Evolutionary conservation across 2,329 filamentous ascomycete genomes (phyloP).

Genomic region (Aspergillus arachidicola): DNA sequence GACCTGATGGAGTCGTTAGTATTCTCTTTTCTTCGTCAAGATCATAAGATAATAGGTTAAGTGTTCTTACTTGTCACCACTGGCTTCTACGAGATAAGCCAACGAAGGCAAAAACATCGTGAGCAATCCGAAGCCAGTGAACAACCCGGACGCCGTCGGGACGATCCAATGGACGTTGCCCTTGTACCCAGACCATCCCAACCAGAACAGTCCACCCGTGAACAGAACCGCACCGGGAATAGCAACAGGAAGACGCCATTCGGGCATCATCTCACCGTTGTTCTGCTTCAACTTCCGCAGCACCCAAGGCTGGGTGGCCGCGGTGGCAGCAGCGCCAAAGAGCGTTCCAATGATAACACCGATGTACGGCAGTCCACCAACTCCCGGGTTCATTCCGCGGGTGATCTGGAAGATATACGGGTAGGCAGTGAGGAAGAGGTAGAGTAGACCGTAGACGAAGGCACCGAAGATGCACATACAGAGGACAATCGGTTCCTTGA

Average conservation of each 20-base stretch:
- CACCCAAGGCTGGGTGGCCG: constrained; percentile 44
- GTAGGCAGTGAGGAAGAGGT: constrained; percentile 50
- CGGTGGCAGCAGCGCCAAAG: constrained; percentile 43
- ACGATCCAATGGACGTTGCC: constrained; percentile 43
- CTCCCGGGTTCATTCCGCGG: constrained; percentile 41
- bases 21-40: not conserved
- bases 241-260: constrained; percentile 51
- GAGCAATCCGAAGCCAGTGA: constrained; percentile 53
- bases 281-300: constrained; percentile 38
- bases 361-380: constrained; percentile 49
- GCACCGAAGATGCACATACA: constrained; percentile 32
- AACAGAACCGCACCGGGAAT: constrained; percentile 50
- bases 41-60: too few relatives aligned
- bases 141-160: constrained; percentile 42
- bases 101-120: constrained; percentile 52
- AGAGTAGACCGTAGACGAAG: constrained; percentile 44
- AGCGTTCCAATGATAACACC: constrained; percentile 47
- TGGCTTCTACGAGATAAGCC: constrained; percentile 47
- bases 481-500: constrained; percentile 44
- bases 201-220: constrained; percentile 47
- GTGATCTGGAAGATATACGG: constrained; percentile 47
- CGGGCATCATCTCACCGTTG: constrained; percentile 38
- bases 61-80: constrained; percentile 1
- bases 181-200: constrained; percentile 44
- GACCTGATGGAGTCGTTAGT: constrained; percentile 34